Evolutionary conservation across 2,329 filamentous ascomycete species (phyloP).

Genomic region (Cladosporium phlei): DNA sequence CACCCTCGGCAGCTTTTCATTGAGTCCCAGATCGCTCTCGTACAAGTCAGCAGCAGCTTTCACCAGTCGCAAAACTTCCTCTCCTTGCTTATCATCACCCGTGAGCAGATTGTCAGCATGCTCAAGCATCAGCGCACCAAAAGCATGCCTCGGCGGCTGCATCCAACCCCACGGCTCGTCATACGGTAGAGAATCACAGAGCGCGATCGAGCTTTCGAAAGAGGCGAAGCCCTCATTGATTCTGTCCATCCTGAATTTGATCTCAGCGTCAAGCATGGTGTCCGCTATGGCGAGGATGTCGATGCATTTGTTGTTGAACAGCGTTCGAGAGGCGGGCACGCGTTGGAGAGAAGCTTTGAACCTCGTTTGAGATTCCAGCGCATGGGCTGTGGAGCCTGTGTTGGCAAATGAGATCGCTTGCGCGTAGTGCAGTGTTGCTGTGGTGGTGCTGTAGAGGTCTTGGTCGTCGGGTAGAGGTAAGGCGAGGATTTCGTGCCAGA

Average conservation of each 20-base stretch:
- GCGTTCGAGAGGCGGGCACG: conserved; percentile 58
- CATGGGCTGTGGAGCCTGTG: conserved; percentile 49
- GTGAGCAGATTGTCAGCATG: conserved; percentile 37
- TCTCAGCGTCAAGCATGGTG: conserved; percentile 67
- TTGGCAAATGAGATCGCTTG: conserved; percentile 64
- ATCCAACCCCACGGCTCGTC: conserved; percentile 76
- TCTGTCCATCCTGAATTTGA: conserved; percentile 62
- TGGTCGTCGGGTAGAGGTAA: conserved; percentile 54
- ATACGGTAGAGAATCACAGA: conserved; percentile 60
- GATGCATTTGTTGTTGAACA: conserved; percentile 63
- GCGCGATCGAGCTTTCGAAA: conserved; percentile 51
- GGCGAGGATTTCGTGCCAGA: conserved; percentile 61
- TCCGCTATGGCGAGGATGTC: conserved; percentile 58
- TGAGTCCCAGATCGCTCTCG: conserved; percentile 38
- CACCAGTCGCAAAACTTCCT: conserved; percentile 37
- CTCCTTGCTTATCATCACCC: background rate
- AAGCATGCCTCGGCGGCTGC: conserved; percentile 66
- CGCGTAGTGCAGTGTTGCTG: conserved; percentile 63
- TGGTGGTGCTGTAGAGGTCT: conserved; percentile 63
- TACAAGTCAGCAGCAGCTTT: conserved; percentile 36
- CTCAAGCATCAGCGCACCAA: conserved; percentile 63
- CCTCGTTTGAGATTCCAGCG: conserved; percentile 45
- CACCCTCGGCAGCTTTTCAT: conserved; percentile 51
- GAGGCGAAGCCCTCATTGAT: conserved; percentile 54
- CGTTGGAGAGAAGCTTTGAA: conserved; percentile 41